A percentile compares a stretch with the other conserved stretches of the same genome.
Evolutionary conservation across 1,284 basidiomycete species (phyloP).

Genomic region (Fistulina hepatica): DNA sequence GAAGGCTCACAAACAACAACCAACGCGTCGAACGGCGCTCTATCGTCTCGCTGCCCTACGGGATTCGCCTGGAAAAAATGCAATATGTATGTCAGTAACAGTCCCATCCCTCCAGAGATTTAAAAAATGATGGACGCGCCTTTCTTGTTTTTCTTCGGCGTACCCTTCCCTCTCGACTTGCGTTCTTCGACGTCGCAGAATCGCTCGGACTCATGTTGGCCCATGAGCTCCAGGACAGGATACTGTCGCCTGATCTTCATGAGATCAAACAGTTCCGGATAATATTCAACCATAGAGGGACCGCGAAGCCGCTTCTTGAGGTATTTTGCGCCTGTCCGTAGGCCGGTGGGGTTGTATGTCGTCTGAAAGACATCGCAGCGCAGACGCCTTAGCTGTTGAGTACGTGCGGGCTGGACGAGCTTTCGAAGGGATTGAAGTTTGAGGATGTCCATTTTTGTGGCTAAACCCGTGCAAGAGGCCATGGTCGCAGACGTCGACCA

Average conservation of each 20-base stretch:
- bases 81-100: too few species aligned
- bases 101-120: too few species aligned
- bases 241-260: slow-evolving; percentile 38
- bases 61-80: too few species aligned
- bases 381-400: slow-evolving; percentile 37
- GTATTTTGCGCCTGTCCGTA: slow-evolving; percentile 80
- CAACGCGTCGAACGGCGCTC: too few species aligned
- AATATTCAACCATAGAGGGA: slow-evolving; percentile 71
- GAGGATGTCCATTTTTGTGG: too few species aligned
- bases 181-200: slow-evolving; percentile 54
- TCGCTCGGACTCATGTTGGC: slow-evolving; percentile 54
- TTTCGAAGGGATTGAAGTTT: too few species aligned
- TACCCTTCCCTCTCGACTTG: slow-evolving; percentile 68
- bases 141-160: slow-evolving; percentile 68
- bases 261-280: slow-evolving; percentile 49
- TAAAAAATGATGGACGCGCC: too few species aligned
- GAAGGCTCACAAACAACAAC: too few species aligned
- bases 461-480: too few species aligned
- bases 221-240: slow-evolving; percentile 46
- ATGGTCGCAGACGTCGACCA: too few species aligned
- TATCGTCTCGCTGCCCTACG: too few species aligned
- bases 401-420: not conserved
- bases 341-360: slow-evolving; percentile 66
- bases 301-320: slow-evolving; percentile 65
- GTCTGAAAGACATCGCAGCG: slow-evolving; percentile 75